phyloP scores from a whole-genome alignment of 1,284 basidiomycete species.

The Trametes sp. region DNA sequence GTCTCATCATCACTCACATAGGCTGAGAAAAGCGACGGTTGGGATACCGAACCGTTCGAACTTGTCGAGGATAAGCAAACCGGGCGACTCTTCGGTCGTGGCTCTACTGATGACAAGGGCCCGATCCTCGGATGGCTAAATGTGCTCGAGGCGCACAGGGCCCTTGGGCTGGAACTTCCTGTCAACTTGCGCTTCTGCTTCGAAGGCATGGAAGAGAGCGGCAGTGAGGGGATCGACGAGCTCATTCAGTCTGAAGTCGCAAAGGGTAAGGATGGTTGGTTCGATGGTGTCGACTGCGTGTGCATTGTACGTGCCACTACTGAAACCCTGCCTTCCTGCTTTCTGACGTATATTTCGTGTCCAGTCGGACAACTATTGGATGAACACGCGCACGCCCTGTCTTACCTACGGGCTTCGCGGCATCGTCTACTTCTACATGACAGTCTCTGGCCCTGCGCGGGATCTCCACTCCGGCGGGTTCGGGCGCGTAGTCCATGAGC shows the following conservation, averaged over 20 bases:
- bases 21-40: constrained; percentile 84
- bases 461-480: constrained; percentile 96
- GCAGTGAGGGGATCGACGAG: constrained; percentile 93
- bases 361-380: constrained; percentile 89
- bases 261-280: constrained; percentile 75
- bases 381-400: constrained; percentile 80
- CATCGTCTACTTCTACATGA: constrained; percentile 88
- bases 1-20: constrained; percentile 32
- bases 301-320: constrained; percentile 78
- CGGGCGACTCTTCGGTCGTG: constrained; percentile 87
- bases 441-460: constrained; percentile 83
- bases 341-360: not conserved
- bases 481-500: constrained; percentile 89
- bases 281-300: constrained; percentile 91
- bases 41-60: constrained; percentile 92
- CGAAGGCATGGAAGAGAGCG: constrained; percentile 99
- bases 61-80: constrained; percentile 75
- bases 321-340: not conserved
- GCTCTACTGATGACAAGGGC: constrained; percentile 94
- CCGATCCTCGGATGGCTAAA: constrained; percentile 96
- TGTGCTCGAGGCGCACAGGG: constrained; percentile 87
- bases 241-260: constrained; percentile 84
- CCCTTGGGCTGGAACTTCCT: constrained; percentile 81
- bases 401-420: constrained; percentile 88
- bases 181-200: constrained; percentile 97